These are phyloP conservation scores for Dendrocalamus sinicus DNA, from an alignment of 176 grass and related monocot genomes.

Conservation along the genomic window DNA sequence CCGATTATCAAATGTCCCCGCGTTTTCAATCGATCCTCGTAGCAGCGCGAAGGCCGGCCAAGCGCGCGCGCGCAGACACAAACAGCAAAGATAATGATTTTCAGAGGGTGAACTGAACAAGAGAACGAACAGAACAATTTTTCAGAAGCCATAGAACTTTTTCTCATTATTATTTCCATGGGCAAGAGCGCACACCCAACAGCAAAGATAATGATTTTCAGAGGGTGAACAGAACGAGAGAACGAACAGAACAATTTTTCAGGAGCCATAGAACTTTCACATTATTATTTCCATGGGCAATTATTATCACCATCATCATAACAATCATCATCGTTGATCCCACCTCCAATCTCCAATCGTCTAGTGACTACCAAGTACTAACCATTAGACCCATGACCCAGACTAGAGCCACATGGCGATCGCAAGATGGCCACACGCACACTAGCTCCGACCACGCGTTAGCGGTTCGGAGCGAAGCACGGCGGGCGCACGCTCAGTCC, in stretches of 20 bases:
- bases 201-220: too few relatives aligned
- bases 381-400: background rate
- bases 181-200: too few relatives aligned
- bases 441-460: background rate
- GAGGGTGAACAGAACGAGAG: too few relatives aligned
- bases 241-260: background rate
- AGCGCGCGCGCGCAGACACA: background rate
- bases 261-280: conserved; percentile 10
- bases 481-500: conserved; percentile 39
- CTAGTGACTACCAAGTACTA: background rate
- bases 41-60: too few relatives aligned
- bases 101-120: too few relatives aligned
- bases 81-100: too few relatives aligned
- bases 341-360: background rate
- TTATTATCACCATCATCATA: background rate
- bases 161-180: conserved; percentile 38
- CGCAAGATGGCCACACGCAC: conserved; percentile 34
- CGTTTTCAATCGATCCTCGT: too few relatives aligned
- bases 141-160: background rate
- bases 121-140: background rate
- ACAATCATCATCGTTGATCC: conserved; percentile 24
- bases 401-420: conserved; percentile 28
- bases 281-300: conserved; percentile 23
- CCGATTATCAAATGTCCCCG: too few relatives aligned
- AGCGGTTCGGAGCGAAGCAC: background rate